Evolutionary conservation across 2,329 filamentous ascomycete species (phyloP).

Genomic region (Tolypocladium tropicale): DNA sequence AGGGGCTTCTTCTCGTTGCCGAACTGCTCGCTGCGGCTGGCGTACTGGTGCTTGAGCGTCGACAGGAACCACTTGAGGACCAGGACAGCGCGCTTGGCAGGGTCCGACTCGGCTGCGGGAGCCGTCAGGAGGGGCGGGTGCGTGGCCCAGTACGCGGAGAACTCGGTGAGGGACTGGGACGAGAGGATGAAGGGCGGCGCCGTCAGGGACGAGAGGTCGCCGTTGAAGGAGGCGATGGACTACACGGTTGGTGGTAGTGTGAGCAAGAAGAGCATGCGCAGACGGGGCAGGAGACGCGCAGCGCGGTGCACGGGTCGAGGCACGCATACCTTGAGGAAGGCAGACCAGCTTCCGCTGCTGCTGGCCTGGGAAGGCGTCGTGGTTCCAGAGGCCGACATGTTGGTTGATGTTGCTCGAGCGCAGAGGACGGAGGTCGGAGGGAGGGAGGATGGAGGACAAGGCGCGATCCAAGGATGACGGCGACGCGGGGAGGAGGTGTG

Average conservation of each 20-base stretch:
- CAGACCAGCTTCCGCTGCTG: conserved; percentile 37
- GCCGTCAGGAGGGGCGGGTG: conserved; percentile 71
- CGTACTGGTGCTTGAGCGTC: conserved; percentile 80
- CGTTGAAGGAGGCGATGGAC: conserved; percentile 74
- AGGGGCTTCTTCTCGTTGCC: conserved; percentile 96
- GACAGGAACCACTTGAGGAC: conserved; percentile 97
- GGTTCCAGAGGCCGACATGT: conserved; percentile 20
- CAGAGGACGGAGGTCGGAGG: too few relatives aligned
- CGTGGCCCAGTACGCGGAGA: conserved; percentile 75
- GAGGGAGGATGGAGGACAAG: neutral
- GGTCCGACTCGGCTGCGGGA: conserved; percentile 67
- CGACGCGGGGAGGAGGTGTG: neutral
- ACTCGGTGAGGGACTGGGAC: conserved; percentile 67
- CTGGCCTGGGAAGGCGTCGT: conserved; percentile 23
- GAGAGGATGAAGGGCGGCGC: conserved; percentile 77
- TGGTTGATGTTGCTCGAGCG: neutral
- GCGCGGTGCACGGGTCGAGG: neutral
- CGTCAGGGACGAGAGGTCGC: conserved; percentile 70
- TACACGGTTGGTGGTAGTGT: conserved; percentile 16
- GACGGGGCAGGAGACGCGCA: neutral
- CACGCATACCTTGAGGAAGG: conserved; percentile 39
- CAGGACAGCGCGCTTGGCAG: conserved; percentile 70
- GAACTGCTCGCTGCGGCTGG: conserved; percentile 61
- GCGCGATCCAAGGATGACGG: neutral
- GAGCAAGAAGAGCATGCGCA: neutral